These are phyloP conservation scores for Bonia amplexicaulis DNA, from an alignment of 176 grass and related monocot genomes.

Conservation along the genomic window DNA sequence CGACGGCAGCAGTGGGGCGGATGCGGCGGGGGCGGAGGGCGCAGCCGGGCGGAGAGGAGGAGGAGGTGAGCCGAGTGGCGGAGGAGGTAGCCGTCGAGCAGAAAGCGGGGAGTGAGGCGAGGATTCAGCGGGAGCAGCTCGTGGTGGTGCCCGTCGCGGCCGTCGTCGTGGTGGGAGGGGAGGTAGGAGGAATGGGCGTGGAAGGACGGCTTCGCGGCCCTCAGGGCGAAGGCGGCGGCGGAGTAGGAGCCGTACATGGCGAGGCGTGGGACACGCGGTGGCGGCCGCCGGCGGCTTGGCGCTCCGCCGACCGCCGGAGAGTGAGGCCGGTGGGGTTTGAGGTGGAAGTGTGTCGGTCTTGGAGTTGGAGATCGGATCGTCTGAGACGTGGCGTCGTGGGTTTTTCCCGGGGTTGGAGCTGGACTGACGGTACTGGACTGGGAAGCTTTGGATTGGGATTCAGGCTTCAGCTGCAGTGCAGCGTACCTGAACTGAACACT, in stretches of 20 bases:
- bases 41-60: conserved; percentile 37
- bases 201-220: conserved; percentile 43
- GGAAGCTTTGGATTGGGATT: not conserved
- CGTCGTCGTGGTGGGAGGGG: conserved; percentile 16
- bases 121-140: conserved; percentile 27
- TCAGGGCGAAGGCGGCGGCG: conserved; percentile 29
- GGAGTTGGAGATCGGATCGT: not conserved
- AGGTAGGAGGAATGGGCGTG: conserved; percentile 18
- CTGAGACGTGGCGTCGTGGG: conserved; percentile 13
- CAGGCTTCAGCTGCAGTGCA: not conserved
- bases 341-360: conserved; percentile 8
- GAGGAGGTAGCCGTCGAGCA: conserved; percentile 49
- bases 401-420: no score
- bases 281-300: not conserved
- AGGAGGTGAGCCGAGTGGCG: conserved; percentile 39
- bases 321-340: not conserved
- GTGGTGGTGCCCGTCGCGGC: conserved; percentile 7
- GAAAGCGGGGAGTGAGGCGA: not conserved
- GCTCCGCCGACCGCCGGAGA: not conserved
- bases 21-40: not conserved
- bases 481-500: not conserved
- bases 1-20: conserved; percentile 29
- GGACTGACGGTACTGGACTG: not conserved
- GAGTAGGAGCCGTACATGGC: conserved; percentile 60
- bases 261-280: not conserved